Evolutionary conservation across 2,329 filamentous ascomycete genomes (phyloP).

Genomic region (Fusarium virguliforme): DNA sequence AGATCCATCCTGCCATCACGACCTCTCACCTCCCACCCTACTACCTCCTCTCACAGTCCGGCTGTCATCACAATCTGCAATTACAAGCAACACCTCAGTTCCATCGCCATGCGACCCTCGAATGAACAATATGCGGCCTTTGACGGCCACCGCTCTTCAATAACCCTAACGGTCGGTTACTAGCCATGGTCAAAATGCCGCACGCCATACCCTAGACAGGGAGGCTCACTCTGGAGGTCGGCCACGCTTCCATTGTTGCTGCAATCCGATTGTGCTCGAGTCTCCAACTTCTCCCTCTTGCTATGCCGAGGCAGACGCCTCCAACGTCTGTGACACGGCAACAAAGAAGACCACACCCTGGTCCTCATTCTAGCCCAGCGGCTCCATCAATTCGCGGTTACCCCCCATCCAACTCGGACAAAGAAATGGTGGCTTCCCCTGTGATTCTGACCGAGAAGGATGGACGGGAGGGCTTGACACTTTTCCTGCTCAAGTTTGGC

Average conservation of each 20-base stretch:
- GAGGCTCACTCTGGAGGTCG: neutral
- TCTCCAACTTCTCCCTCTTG: neutral
- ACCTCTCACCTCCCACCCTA: neutral
- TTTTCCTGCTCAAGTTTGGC: neutral
- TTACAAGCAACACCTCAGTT: neutral
- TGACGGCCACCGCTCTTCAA: neutral
- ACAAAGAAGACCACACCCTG: neutral
- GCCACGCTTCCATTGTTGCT: neutral
- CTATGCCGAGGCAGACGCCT: neutral
- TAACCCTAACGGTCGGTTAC: neutral
- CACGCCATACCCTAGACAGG: neutral
- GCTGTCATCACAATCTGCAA: neutral
- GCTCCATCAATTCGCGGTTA: neutral
- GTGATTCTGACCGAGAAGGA: neutral
- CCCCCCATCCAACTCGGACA: neutral
- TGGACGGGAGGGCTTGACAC: neutral
- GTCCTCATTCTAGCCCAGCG: neutral
- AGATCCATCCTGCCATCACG: neutral
- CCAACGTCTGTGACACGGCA: neutral
- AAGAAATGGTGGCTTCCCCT: neutral
- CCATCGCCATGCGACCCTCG: neutral
- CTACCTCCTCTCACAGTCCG: neutral
- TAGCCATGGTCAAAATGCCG: neutral
- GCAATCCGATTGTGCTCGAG: neutral
- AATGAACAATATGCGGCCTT: neutral